Evolutionary conservation across 2,329 filamentous ascomycete genomes (phyloP).

Genomic region (Talaromyces sp.): DNA sequence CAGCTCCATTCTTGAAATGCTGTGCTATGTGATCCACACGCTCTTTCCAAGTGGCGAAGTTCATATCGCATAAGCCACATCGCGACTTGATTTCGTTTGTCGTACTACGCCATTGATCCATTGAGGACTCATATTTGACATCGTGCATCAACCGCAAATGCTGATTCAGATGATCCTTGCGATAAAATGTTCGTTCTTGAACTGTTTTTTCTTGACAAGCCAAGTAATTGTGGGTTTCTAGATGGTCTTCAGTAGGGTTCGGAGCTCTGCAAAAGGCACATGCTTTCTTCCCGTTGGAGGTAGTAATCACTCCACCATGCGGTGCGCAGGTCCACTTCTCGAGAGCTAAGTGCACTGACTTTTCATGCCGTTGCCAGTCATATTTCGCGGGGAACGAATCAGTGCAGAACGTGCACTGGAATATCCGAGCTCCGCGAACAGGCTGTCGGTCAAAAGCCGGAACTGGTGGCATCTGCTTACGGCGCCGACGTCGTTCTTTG

Average conservation of each 20-base stretch:
- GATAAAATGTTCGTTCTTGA: slow-evolving; percentile 59
- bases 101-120: slow-evolving; percentile 59
- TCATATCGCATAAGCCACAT: slow-evolving; percentile 43
- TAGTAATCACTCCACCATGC: slow-evolving; percentile 50
- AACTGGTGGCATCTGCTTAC: slow-evolving; percentile 45
- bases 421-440: slow-evolving; percentile 45
- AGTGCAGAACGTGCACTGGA: slow-evolving; percentile 58
- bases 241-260: slow-evolving; percentile 54
- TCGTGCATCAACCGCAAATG: slow-evolving; percentile 60
- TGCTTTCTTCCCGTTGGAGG: slow-evolving; percentile 46
- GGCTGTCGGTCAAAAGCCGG: slow-evolving; percentile 41
- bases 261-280: slow-evolving; percentile 58
- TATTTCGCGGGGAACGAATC: slow-evolving; percentile 57
- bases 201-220: slow-evolving; percentile 59
- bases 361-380: slow-evolving; percentile 59
- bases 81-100: slow-evolving; percentile 52
- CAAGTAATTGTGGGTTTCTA: slow-evolving; percentile 58
- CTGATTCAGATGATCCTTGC: slow-evolving; percentile 61
- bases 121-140: slow-evolving; percentile 52
- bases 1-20: slow-evolving; percentile 39
- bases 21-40: slow-evolving; percentile 40
- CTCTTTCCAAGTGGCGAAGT: slow-evolving; percentile 44
- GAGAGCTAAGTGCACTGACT: slow-evolving; percentile 54
- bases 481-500: slow-evolving; percentile 57
- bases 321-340: slow-evolving; percentile 61